Evolutionary conservation across 192 early-diverging fungal genomes (phyloP).

Genomic region (Piromyces sp.): DNA sequence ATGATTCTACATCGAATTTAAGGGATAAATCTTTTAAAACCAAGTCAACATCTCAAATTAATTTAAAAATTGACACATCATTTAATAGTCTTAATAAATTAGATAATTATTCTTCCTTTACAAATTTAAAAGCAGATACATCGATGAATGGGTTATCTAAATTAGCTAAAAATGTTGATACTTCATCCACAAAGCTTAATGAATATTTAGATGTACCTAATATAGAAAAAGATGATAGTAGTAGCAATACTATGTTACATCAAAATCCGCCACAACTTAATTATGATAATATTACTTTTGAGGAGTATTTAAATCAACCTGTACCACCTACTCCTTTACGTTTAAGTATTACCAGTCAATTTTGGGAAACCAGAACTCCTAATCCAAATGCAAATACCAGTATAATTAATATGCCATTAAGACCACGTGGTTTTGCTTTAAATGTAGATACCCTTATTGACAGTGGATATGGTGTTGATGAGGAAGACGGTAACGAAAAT

Average conservation of each 20-base stretch:
- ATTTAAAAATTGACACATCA: background rate
- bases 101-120: background rate
- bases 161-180: background rate
- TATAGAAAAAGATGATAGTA: background rate
- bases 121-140: background rate
- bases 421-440: background rate
- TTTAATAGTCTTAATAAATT: background rate
- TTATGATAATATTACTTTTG: background rate
- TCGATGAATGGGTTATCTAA: background rate
- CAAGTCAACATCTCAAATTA: background rate
- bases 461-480: background rate
- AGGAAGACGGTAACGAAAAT: background rate
- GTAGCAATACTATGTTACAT: background rate
- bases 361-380: background rate
- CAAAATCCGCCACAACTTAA: background rate
- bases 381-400: background rate
- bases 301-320: background rate
- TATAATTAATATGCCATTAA: background rate
- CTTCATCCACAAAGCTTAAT: background rate
- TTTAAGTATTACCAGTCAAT: background rate
- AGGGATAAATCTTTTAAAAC: background rate
- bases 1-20: background rate
- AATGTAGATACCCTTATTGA: background rate
- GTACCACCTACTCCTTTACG: background rate
- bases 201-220: background rate